Evolutionary conservation across 1,284 basidiomycete species (phyloP).

Genomic region (Trichosporon sp.): DNA sequence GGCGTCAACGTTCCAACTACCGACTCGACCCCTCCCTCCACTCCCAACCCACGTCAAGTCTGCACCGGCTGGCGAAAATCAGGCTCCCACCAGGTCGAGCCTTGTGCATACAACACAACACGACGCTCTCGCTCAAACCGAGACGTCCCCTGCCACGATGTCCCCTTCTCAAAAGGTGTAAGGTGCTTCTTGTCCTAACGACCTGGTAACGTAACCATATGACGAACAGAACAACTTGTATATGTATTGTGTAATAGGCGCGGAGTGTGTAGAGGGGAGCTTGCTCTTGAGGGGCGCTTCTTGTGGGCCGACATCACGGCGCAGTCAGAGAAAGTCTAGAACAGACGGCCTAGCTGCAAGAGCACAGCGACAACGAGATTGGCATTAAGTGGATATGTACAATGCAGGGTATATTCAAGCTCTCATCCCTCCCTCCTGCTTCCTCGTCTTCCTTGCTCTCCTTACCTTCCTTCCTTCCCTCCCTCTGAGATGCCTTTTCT

Average conservation of each 20-base stretch:
- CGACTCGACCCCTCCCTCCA: background rate
- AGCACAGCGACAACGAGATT: background rate
- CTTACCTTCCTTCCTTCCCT: background rate
- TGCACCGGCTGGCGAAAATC: background rate
- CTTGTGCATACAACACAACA: background rate
- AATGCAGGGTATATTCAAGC: conserved; percentile 8
- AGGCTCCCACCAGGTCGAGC: background rate
- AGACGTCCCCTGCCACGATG: background rate
- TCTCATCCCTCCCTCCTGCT: background rate
- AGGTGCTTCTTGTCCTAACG: background rate
- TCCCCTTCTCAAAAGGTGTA: background rate
- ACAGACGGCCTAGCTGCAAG: background rate
- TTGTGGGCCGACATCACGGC: no score
- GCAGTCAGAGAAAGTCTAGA: background rate
- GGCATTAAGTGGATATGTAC: background rate
- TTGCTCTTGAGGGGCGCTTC: no score
- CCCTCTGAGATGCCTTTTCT: background rate
- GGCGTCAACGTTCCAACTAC: background rate
- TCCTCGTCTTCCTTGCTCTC: background rate
- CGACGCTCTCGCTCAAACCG: background rate
- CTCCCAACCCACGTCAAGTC: no score
- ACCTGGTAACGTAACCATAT: background rate
- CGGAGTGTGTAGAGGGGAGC: no score
- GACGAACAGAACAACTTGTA: conserved; percentile 6
- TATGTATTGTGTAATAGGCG: background rate